These are phyloP conservation scores for Bryum argenteum DNA, from an alignment of 225 moss, liverwort and hornwort species.

Conservation along the genomic window DNA sequence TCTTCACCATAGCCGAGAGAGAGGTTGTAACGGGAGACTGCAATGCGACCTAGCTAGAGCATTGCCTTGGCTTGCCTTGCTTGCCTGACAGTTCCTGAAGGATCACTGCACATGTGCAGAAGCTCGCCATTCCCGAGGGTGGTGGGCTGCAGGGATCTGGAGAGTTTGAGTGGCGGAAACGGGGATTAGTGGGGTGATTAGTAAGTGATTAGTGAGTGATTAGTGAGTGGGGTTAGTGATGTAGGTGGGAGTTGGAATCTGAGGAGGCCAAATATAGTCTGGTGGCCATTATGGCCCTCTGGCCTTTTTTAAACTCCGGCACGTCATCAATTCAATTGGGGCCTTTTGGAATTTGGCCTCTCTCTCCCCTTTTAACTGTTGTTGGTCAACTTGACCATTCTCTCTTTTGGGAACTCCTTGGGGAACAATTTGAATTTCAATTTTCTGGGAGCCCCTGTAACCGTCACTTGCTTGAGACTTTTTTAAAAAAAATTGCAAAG, in stretches of 20 bases:
- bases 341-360: not conserved
- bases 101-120: not conserved
- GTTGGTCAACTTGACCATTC: constrained; percentile 19
- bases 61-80: not conserved
- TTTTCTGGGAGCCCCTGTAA: too few relatives aligned
- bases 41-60: not conserved
- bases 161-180: not conserved
- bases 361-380: not conserved
- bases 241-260: constrained; percentile 16
- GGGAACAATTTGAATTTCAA: too few relatives aligned
- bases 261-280: not conserved
- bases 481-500: too few relatives aligned
- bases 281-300: not conserved
- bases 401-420: too few relatives aligned
- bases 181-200: not conserved
- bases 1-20: not conserved
- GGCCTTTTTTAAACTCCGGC: not conserved
- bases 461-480: too few relatives aligned
- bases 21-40: not conserved
- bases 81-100: not conserved
- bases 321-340: not conserved
- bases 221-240: not conserved
- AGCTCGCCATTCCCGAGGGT: not conserved
- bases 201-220: not conserved
- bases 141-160: not conserved